Percentiles rank a stretch among this genome's conserved stretches.
These are phyloP conservation scores for Penicillium sp. DNA, from an alignment of 2,329 filamentous ascomycete genomes.

Conservation along the genomic window DNA sequence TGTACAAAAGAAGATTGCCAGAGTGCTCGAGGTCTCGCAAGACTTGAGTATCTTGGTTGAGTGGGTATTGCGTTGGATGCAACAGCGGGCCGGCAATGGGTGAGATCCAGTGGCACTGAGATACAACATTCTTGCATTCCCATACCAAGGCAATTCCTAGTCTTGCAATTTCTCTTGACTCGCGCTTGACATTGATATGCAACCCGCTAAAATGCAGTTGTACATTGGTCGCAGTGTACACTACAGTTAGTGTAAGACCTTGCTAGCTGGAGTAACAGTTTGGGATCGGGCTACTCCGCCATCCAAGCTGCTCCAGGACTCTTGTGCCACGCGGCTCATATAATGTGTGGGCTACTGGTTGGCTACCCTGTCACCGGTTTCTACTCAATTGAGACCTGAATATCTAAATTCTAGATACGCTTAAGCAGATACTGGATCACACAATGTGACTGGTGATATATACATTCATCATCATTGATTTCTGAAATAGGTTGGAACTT, in stretches of 20 bases:
- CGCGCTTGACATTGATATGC: background rate
- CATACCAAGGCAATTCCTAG: background rate
- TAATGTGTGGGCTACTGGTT: background rate
- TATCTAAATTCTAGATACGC: background rate
- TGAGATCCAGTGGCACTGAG: slow-evolving; percentile 8
- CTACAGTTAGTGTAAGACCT: background rate
- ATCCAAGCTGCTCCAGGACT: background rate
- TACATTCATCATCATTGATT: background rate
- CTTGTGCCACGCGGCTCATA: background rate
- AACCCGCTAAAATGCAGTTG: background rate
- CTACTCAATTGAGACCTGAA: background rate
- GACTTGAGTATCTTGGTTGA: slow-evolving; percentile 46
- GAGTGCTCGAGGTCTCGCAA: slow-evolving; percentile 44
- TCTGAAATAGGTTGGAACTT: background rate
- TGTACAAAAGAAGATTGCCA: slow-evolving; percentile 37
- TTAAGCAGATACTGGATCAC: background rate
- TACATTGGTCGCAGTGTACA: background rate
- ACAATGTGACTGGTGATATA: background rate
- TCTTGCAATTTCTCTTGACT: background rate
- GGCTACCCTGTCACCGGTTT: background rate
- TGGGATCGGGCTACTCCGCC: background rate
- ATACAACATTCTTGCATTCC: background rate
- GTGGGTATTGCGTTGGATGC: slow-evolving; percentile 42
- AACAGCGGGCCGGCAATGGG: slow-evolving; percentile 28
- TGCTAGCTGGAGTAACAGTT: background rate